A percentile compares a stretch with the other conserved stretches of the same genome.
phyloP scores from a whole-genome alignment of 192 early-diverging fungal species.

The Backusella tarrabulga region DNA sequence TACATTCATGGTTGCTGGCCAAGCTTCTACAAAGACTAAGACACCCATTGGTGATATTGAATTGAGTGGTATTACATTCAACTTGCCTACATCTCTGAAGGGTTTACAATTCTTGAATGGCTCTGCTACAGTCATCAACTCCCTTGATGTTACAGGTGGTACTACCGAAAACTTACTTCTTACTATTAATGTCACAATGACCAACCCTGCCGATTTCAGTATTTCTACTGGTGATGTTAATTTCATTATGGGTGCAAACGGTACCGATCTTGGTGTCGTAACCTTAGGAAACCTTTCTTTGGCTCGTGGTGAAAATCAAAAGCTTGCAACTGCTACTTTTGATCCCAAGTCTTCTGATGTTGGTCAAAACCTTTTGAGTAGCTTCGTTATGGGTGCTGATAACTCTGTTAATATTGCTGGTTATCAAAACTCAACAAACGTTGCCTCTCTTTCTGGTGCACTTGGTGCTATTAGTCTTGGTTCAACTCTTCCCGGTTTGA shows the following conservation, averaged over 20 bases:
- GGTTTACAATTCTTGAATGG: conserved; percentile 57
- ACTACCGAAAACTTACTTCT: conserved; percentile 34
- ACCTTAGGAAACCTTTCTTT: conserved; percentile 40
- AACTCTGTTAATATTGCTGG: conserved; percentile 45
- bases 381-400: conserved; percentile 44
- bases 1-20: conserved; percentile 44
- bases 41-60: conserved; percentile 55
- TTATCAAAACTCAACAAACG: conserved; percentile 34
- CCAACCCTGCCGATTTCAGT: conserved; percentile 41
- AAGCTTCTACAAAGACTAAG: conserved; percentile 42
- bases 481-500: conserved; percentile 46
- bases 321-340: conserved; percentile 39
- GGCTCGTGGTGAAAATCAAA: conserved; percentile 36
- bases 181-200: conserved; percentile 40
- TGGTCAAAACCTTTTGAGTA: conserved; percentile 44
- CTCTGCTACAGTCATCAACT: conserved; percentile 47
- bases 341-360: conserved; percentile 41
- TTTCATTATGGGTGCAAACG: conserved; percentile 41
- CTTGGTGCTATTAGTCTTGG: conserved; percentile 39
- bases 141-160: conserved; percentile 53
- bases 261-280: conserved; percentile 46
- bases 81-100: conserved; percentile 40
- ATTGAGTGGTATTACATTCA: conserved; percentile 53
- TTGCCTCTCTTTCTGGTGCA: conserved; percentile 45
- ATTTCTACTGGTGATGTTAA: conserved; percentile 51